Conservation (phyloP, 139 green algal genomes). For the Picochlorum sp. region DNA sequence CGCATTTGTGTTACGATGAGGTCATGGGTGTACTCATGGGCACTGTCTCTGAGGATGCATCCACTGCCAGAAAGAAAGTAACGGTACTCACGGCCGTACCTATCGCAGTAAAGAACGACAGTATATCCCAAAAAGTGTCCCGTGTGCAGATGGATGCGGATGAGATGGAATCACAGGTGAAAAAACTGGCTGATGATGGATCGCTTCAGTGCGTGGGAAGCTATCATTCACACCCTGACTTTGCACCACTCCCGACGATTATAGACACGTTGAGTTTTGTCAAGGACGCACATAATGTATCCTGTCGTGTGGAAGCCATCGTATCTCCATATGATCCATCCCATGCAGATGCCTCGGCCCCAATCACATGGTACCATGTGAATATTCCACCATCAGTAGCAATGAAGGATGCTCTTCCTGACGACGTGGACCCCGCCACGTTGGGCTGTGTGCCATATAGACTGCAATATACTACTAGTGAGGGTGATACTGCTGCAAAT, state of each 20-base stretch:
- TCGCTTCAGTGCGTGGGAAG: conserved; percentile 42
- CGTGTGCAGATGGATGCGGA: conserved; percentile 69
- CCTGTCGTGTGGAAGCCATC: conserved; percentile 46
- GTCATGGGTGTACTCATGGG: conserved; percentile 64
- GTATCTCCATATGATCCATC: conserved; percentile 55
- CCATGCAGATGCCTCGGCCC: not conserved
- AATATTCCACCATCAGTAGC: conserved; percentile 15
- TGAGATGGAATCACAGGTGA: conserved; percentile 38
- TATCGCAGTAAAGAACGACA: conserved; percentile 40
- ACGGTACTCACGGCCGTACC: conserved; percentile 29
- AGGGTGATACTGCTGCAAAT: not conserved
- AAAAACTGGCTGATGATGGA: conserved; percentile 8
- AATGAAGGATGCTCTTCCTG: conserved; percentile 15
- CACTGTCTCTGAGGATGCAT: conserved; percentile 23
- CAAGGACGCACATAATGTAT: not conserved
- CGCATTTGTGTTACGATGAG: conserved; percentile 56
- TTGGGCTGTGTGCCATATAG: conserved; percentile 30
- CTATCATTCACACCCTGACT: conserved; percentile 71
- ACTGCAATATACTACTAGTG: conserved; percentile 5
- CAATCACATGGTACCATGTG: conserved; percentile 64
- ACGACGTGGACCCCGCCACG: conserved; percentile 9
- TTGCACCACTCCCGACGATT: conserved; percentile 41
- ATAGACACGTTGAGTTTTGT: conserved; percentile 48
- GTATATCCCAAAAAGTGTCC: conserved; percentile 9
- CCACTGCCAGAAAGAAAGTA: conserved; percentile 15